Evolutionary conservation across 1,284 basidiomycete species (phyloP).

Genomic region (Fomitopsis palustris): DNA sequence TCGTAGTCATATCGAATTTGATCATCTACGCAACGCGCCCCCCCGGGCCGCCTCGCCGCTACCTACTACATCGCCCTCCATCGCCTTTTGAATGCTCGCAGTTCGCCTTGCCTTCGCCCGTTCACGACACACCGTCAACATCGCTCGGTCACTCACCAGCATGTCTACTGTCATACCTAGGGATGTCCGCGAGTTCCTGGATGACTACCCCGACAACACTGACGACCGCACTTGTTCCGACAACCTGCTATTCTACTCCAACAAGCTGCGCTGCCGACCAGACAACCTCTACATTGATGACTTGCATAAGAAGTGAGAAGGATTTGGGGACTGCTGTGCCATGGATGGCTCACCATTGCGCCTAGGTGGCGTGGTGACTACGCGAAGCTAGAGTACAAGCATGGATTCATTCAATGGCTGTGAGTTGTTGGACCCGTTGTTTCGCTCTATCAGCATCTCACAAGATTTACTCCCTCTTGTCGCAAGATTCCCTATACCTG

Average conservation of each 20-base stretch:
- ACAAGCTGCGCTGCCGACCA: constrained; percentile 53
- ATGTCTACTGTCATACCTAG: constrained; percentile 34
- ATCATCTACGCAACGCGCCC: too few species aligned
- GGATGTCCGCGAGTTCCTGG: constrained; percentile 62
- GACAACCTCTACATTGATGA: constrained; percentile 62
- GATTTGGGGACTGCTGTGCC: background rate
- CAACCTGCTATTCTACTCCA: constrained; percentile 67
- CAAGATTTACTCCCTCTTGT: background rate
- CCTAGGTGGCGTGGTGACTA: constrained; percentile 65
- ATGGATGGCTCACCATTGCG: background rate
- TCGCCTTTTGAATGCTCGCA: too few species aligned
- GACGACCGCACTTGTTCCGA: constrained; percentile 38
- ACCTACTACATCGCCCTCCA: too few species aligned
- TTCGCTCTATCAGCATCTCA: background rate
- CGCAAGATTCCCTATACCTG: constrained; percentile 62
- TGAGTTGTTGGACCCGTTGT: constrained; percentile 32
- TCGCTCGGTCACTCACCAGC: background rate
- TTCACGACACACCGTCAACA: too few species aligned
- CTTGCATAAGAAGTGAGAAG: constrained; percentile 51
- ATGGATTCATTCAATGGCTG: constrained; percentile 76
- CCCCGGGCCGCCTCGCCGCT: too few species aligned
- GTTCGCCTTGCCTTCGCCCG: background rate
- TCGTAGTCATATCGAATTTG: too few species aligned
- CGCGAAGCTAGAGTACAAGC: constrained; percentile 60
- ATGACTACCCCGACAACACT: constrained; percentile 47